Percentiles rank a stretch among this genome's conserved stretches.
These are phyloP conservation scores for Dactylellina leptospora DNA, from an alignment of 2,329 filamentous ascomycete genomes.

Conservation along the genomic window DNA sequence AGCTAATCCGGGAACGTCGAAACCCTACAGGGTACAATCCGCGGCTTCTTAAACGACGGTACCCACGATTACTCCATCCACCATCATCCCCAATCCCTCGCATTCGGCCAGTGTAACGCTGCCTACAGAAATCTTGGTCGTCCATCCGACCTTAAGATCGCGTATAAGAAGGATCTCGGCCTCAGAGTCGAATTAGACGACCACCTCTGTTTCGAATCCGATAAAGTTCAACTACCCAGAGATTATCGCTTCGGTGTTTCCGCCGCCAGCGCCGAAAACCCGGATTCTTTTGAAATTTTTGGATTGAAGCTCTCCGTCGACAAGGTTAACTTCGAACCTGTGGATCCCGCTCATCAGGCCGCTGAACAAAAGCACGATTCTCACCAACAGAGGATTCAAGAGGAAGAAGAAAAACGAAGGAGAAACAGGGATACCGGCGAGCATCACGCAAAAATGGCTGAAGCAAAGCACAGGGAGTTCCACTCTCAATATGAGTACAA, in stretches of 20 bases:
- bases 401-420: slow-evolving; percentile 57
- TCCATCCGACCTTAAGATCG: slow-evolving; percentile 79
- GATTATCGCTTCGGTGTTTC: slow-evolving; percentile 88
- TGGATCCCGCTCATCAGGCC: slow-evolving; percentile 58
- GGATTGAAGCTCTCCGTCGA: slow-evolving; percentile 75
- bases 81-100: slow-evolving; percentile 79
- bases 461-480: slow-evolving; percentile 55
- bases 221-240: slow-evolving; percentile 76
- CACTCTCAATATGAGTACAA: slow-evolving; percentile 60
- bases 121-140: slow-evolving; percentile 89
- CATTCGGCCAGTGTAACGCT: slow-evolving; percentile 93
- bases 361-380: slow-evolving; percentile 53
- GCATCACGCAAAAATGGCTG: slow-evolving; percentile 63
- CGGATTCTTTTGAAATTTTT: slow-evolving; percentile 93
- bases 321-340: slow-evolving; percentile 59
- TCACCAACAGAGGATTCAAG: slow-evolving; percentile 55
- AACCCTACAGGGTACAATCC: slow-evolving; percentile 75
- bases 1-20: slow-evolving; percentile 16
- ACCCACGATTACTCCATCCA: slow-evolving; percentile 79
- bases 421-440: slow-evolving; percentile 54
- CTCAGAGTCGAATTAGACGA: slow-evolving; percentile 86
- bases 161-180: slow-evolving; percentile 69
- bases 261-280: slow-evolving; percentile 86
- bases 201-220: slow-evolving; percentile 80
- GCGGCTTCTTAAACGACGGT: slow-evolving; percentile 94